Evolutionary conservation across 139 green algal species (phyloP).

Genomic region (Haematococcus sp.): DNA sequence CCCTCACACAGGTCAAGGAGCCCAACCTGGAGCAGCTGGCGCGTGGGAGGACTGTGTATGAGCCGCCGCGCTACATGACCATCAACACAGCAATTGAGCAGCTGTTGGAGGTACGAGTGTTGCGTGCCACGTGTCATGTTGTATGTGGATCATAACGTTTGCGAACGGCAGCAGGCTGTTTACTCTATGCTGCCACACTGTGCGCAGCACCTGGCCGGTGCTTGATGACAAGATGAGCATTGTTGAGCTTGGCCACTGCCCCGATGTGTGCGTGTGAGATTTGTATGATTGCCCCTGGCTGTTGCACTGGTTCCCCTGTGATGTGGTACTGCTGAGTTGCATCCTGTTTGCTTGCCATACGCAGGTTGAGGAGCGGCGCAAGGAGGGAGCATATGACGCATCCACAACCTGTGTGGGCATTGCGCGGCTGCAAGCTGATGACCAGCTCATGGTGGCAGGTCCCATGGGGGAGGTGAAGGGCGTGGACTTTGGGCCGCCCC

Average conservation of each 20-base stretch:
- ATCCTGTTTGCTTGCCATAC: no score
- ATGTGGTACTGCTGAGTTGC: no score
- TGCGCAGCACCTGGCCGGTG: no score
- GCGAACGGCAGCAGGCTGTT: no score
- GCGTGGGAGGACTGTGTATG: conserved; percentile 82
- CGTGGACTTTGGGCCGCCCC: conserved; percentile 84
- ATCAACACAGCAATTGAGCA: conserved; percentile 65
- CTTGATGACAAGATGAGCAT: no score
- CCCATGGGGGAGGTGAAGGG: conserved; percentile 64
- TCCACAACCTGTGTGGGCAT: conserved; percentile 80
- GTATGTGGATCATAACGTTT: no score
- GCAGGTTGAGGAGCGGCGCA: conserved; percentile 67
- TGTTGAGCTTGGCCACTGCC: no score
- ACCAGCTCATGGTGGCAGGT: conserved; percentile 69
- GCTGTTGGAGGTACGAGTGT: conserved; percentile 90
- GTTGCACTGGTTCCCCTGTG: no score
- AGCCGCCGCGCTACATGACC: conserved; percentile 72
- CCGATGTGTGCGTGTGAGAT: no score
- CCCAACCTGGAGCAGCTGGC: conserved; percentile 83
- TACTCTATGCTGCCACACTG: no score
- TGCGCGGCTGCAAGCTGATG: conserved; percentile 68
- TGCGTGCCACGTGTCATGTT: no score
- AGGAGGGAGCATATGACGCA: conserved; percentile 61
- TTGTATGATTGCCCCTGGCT: no score
- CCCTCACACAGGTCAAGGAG: conserved; percentile 69